phyloP scores from a whole-genome alignment of 345 rosid genomes.

The Gossypium anomalum region DNA sequence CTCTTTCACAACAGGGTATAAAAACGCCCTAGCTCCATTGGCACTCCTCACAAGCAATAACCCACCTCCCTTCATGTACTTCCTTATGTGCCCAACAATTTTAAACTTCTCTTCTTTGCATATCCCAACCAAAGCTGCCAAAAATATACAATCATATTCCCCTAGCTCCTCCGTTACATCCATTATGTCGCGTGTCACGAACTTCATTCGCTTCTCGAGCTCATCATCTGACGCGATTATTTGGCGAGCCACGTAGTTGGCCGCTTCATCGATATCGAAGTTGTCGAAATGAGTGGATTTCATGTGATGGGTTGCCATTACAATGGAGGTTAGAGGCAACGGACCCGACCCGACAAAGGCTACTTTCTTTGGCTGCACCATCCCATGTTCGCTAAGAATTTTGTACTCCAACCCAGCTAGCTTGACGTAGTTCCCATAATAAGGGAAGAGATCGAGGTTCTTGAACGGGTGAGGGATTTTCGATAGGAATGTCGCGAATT shows the following conservation, averaged over 20 bases:
- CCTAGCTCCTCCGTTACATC: conserved; percentile 27
- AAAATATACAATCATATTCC: conserved; percentile 37
- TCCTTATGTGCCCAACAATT: conserved; percentile 27
- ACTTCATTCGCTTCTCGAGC: conserved; percentile 34
- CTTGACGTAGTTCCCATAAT: conserved; percentile 35
- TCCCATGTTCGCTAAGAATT: conserved; percentile 25
- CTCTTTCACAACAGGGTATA: conserved; percentile 35
- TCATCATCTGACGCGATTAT: conserved; percentile 24
- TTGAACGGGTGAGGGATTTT: conserved; percentile 24
- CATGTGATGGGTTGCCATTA: conserved; percentile 38
- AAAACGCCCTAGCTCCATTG: conserved; percentile 35
- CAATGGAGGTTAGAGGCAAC: conserved; percentile 40
- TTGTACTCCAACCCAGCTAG: conserved; percentile 26
- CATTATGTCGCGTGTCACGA: conserved; percentile 27
- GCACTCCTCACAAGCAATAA: conserved; percentile 38
- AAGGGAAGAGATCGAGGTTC: conserved; percentile 33
- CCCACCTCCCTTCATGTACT: conserved; percentile 33
- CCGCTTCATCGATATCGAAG: conserved; percentile 31
- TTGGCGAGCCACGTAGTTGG: conserved; percentile 24
- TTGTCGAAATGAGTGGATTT: conserved; percentile 30
- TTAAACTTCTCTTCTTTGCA: conserved; percentile 25
- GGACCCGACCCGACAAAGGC: conserved; percentile 45
- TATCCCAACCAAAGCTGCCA: conserved; percentile 47
- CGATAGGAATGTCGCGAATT: conserved; percentile 28
- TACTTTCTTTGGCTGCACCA: conserved; percentile 29